Evolutionary conservation across 139 green algal genomes (phyloP).

Genomic region (Bryopsis sp.): DNA sequence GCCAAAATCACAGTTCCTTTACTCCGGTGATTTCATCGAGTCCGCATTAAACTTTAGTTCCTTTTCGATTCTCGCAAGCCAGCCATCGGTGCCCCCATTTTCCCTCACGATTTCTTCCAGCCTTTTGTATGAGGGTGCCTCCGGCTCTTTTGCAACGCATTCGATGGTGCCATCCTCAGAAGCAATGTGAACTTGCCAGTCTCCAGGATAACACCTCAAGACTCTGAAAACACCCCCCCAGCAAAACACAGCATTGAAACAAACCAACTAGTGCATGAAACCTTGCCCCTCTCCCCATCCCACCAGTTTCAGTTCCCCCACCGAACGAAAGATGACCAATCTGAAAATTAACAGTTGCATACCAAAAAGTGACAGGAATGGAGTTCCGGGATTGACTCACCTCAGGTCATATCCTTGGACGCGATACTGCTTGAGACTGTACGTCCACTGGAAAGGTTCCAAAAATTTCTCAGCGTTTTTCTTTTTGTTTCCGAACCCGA

Average conservation of each 20-base stretch:
- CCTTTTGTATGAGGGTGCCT: background rate
- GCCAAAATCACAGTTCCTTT: too few species aligned
- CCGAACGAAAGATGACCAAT: too few species aligned
- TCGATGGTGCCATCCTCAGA: background rate
- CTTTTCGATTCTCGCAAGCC: conserved; percentile 12
- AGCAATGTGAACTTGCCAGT: background rate
- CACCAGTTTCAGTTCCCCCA: too few species aligned
- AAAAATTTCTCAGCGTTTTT: conserved; percentile 30
- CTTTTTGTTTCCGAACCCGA: conserved; percentile 12
- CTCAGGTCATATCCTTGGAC: conserved; percentile 5
- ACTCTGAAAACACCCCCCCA: conserved; percentile 2
- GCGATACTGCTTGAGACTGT: conserved; percentile 49
- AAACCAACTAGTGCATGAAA: too few species aligned
- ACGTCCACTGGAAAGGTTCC: conserved; percentile 49
- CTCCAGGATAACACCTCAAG: conserved; percentile 9
- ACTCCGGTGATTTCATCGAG: conserved; percentile 4
- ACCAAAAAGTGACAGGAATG: background rate
- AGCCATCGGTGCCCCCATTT: background rate
- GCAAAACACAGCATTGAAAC: too few species aligned
- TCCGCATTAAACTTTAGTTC: conserved; percentile 17
- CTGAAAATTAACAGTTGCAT: too few species aligned
- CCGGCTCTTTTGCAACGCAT: background rate
- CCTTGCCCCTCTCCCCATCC: too few species aligned
- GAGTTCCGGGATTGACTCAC: background rate
- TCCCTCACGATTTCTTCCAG: conserved; percentile 5